phyloP scores from a whole-genome alignment of 1,284 basidiomycete species.

The Psilocybe mexicana region DNA sequence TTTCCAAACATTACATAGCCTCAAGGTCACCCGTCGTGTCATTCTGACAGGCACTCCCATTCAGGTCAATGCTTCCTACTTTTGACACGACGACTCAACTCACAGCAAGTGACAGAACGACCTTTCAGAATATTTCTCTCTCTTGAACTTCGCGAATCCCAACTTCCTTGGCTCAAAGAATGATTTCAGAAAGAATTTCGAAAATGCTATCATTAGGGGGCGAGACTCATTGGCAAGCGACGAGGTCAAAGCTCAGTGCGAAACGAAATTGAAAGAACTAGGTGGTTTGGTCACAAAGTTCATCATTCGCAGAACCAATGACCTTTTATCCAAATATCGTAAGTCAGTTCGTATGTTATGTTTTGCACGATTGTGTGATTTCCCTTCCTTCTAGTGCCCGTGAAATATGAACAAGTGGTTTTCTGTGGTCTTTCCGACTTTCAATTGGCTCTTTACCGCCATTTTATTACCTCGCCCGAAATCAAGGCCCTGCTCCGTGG shows the following conservation, averaged over 20 bases:
- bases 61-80: constrained; percentile 51
- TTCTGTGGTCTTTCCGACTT: constrained; percentile 92
- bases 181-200: constrained; percentile 97
- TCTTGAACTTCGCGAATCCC: constrained; percentile 97
- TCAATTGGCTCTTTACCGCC: constrained; percentile 86
- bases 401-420: constrained; percentile 99
- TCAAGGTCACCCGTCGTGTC: constrained; percentile 93
- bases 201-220: constrained; percentile 91
- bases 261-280: constrained; percentile 93
- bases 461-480: constrained; percentile 94
- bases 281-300: constrained; percentile 92
- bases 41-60: constrained; percentile 97
- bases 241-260: constrained; percentile 78
- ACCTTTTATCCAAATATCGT: constrained; percentile 96
- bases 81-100: neutral
- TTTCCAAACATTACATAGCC: constrained; percentile 81
- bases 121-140: constrained; percentile 94
- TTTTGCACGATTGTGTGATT: neutral
- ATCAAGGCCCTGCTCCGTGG: constrained; percentile 92
- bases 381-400: constrained; percentile 68
- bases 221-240: constrained; percentile 91
- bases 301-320: constrained; percentile 97
- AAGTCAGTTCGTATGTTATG: constrained; percentile 34
- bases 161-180: constrained; percentile 90
- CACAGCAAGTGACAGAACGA: constrained; percentile 67